Evolutionary conservation across 2,329 filamentous ascomycete genomes (phyloP).

Genomic region (Diplocarpon mali): DNA sequence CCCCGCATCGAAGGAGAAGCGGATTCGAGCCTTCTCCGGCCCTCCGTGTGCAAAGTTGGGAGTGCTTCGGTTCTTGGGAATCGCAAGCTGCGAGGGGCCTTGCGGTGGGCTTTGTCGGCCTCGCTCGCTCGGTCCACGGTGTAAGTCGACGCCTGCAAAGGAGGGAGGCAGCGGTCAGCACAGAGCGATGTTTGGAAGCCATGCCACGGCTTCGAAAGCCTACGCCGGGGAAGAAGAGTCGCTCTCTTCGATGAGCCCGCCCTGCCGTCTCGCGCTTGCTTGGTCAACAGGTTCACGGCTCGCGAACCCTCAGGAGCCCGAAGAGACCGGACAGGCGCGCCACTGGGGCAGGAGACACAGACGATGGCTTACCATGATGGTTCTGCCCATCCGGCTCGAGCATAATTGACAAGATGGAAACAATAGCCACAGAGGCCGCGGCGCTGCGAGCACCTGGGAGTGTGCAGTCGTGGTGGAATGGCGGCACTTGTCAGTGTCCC

Average conservation of each 20-base stretch:
- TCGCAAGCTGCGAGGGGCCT: constrained; percentile 20
- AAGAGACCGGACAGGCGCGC: background rate
- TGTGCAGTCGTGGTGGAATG: background rate
- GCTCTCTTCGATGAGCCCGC: background rate
- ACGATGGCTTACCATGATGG: constrained; percentile 22
- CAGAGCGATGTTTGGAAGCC: background rate
- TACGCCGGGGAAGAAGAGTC: background rate
- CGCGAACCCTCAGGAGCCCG: constrained; percentile 7
- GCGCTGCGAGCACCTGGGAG: constrained; percentile 1
- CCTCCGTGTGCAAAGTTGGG: constrained; percentile 20
- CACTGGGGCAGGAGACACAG: constrained; percentile 5
- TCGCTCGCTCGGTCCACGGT: constrained; percentile 12
- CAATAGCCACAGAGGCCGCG: background rate
- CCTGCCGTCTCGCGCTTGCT: constrained; percentile 12
- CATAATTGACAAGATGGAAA: constrained; percentile 19
- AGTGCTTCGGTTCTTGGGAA: constrained; percentile 56
- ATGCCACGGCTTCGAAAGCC: too few relatives aligned
- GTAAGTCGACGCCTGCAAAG: constrained; percentile 20
- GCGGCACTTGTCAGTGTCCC: background rate
- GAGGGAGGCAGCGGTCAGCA: constrained; percentile 7
- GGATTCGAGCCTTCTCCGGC: constrained; percentile 50
- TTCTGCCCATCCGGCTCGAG: constrained; percentile 25
- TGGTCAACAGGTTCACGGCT: constrained; percentile 4
- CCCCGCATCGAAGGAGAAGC: constrained; percentile 68
- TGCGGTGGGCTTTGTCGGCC: constrained; percentile 14